These are phyloP conservation scores for Leersia perrieri DNA, from an alignment of 176 grass and related monocot genomes.

Conservation along the genomic window DNA sequence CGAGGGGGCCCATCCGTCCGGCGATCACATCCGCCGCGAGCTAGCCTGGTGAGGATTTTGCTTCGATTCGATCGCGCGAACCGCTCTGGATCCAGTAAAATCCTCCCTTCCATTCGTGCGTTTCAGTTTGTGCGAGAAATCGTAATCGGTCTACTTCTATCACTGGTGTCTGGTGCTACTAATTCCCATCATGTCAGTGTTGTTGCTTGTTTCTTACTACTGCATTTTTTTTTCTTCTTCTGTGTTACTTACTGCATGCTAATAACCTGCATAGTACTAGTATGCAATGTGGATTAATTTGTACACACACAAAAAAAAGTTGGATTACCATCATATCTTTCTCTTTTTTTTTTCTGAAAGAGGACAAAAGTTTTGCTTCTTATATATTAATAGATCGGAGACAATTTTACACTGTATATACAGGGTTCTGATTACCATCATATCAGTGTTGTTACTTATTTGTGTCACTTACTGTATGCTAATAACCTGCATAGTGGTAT, in stretches of 20 bases:
- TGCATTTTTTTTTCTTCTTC: no score
- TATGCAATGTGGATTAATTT: not conserved
- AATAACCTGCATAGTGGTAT: not conserved
- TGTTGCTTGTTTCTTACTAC: no score
- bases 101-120: not conserved
- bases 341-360: no score
- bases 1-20: not conserved
- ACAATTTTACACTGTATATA: no score
- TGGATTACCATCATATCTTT: not conserved
- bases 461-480: no score
- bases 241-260: not conserved
- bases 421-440: not conserved
- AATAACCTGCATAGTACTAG: not conserved
- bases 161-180: not conserved
- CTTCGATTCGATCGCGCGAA: not conserved
- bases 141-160: no score
- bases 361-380: no score
- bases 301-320: not conserved
- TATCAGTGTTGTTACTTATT: no score
- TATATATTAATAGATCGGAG: no score
- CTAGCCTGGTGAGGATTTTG: constrained; percentile 5
- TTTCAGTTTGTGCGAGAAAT: not conserved
- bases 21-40: not conserved
- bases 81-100: not conserved
- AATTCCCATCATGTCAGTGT: not conserved